phyloP scores from a whole-genome alignment of 2,329 filamentous ascomycete genomes.

The Parastagonospora nodorum region DNA sequence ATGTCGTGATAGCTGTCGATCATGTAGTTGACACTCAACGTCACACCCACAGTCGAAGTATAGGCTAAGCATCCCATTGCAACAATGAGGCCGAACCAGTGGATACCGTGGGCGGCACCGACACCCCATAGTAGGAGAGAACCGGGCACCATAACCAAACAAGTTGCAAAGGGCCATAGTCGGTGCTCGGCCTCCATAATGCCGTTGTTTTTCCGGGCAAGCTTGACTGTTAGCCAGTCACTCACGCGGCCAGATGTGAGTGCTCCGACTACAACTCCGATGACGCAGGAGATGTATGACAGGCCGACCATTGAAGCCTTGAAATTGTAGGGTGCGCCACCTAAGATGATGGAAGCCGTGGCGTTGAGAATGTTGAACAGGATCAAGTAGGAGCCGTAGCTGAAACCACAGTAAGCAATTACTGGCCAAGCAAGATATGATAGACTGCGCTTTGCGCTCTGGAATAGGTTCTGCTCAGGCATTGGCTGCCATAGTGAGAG shows the following conservation, averaged over 20 bases:
- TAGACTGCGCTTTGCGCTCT: constrained; percentile 24
- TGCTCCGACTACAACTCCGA: constrained; percentile 24
- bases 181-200: constrained; percentile 49
- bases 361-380: constrained; percentile 39
- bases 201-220: constrained; percentile 46
- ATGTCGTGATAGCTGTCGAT: constrained; percentile 57
- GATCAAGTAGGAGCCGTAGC: constrained; percentile 32
- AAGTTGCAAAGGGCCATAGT: constrained; percentile 47
- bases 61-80: constrained; percentile 49
- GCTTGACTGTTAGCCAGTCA: constrained; percentile 31
- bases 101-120: constrained; percentile 55
- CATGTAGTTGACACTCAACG: constrained; percentile 52
- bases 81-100: constrained; percentile 57
- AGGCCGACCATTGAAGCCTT: constrained; percentile 28
- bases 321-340: constrained; percentile 28
- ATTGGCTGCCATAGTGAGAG: constrained; percentile 28
- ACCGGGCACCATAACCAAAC: constrained; percentile 50
- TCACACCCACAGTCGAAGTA: constrained; percentile 45
- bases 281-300: constrained; percentile 25
- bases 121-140: constrained; percentile 58
- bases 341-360: constrained; percentile 31
- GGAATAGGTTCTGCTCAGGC: constrained; percentile 21
- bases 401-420: constrained; percentile 31
- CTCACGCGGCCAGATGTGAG: constrained; percentile 26
- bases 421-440: constrained; percentile 45